Evolutionary conservation across 2,329 filamentous ascomycete genomes (phyloP).

Genomic region (Colletotrichum caudatum): DNA sequence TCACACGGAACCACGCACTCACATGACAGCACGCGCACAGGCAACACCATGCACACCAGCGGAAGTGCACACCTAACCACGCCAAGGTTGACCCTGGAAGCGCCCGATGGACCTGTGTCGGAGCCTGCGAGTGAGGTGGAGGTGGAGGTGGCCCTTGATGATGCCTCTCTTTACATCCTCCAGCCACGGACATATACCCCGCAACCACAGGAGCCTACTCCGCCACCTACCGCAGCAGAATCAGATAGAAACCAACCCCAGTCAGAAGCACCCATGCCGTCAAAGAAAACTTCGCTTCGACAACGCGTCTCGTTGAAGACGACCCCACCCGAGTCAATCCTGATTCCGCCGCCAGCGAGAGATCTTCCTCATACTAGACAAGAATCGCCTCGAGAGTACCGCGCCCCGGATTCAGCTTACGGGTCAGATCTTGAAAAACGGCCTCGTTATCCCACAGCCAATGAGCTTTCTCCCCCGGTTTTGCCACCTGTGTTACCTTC

Average conservation of each 20-base stretch:
- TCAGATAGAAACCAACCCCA: constrained; percentile 38
- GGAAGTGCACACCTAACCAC: constrained; percentile 19
- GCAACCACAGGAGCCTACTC: constrained; percentile 59
- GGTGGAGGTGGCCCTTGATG: constrained; percentile 44
- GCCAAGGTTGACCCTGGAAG: constrained; percentile 36
- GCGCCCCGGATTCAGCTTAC: constrained; percentile 60
- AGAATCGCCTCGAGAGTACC: constrained; percentile 28
- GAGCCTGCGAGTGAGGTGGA: constrained; percentile 21
- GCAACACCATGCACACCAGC: constrained; percentile 15
- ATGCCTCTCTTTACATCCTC: constrained; percentile 63
- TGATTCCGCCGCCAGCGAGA: constrained; percentile 59
- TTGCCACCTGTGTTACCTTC: constrained; percentile 58
- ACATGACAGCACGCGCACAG: constrained; percentile 15
- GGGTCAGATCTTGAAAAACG: constrained; percentile 59
- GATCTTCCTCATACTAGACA: constrained; percentile 51
- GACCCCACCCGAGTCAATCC: constrained; percentile 65
- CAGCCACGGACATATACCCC: constrained; percentile 71
- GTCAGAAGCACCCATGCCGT: constrained; percentile 47
- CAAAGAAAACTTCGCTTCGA: constrained; percentile 59
- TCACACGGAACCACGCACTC: constrained; percentile 6
- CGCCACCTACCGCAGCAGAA: constrained; percentile 59
- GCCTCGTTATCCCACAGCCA: constrained; percentile 43
- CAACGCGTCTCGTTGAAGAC: constrained; percentile 67
- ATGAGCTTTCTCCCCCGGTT: constrained; percentile 53
- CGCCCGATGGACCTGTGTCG: constrained; percentile 27